Percentiles rank a stretch among this genome's conserved stretches.
Evolutionary conservation across 805 yeast genomes (phyloP).

Genomic region (Saturnispora galanensis): DNA sequence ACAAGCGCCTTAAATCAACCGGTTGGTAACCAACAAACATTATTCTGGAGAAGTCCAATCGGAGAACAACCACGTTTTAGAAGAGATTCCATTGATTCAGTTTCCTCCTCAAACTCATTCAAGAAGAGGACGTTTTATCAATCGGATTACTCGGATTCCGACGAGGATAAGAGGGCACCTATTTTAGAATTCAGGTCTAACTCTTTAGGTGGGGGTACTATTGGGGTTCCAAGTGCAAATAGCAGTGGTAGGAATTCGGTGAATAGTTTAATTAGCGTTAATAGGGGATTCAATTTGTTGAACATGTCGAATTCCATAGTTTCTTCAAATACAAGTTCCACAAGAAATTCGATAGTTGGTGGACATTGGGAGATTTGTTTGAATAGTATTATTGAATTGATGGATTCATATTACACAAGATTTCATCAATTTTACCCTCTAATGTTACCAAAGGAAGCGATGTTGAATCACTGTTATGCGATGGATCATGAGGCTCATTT

Average conservation of each 20-base stretch:
- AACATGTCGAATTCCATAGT: not conserved
- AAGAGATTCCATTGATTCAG: constrained; percentile 40
- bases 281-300: constrained; percentile 1
- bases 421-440: constrained; percentile 39
- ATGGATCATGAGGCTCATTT: constrained; percentile 24
- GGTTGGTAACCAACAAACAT: constrained; percentile 14
- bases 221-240: too few species aligned
- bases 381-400: not conserved
- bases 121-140: not conserved
- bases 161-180: constrained; percentile 18
- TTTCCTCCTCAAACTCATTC: constrained; percentile 29
- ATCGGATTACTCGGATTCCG: constrained; percentile 26
- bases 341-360: not conserved
- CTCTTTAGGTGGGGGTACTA: too few species aligned
- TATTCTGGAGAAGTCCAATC: constrained; percentile 55
- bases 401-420: constrained; percentile 31
- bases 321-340: constrained; percentile 1
- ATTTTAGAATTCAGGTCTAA: too few species aligned
- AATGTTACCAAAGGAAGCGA: constrained; percentile 28
- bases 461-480: constrained; percentile 20
- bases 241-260: not conserved
- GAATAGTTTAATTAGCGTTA: constrained; percentile 1
- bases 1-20: constrained; percentile 7
- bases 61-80: constrained; percentile 30
- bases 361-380: constrained; percentile 5